phyloP scores from a whole-genome alignment of 257 asterid species.

The Solanum chilense region DNA sequence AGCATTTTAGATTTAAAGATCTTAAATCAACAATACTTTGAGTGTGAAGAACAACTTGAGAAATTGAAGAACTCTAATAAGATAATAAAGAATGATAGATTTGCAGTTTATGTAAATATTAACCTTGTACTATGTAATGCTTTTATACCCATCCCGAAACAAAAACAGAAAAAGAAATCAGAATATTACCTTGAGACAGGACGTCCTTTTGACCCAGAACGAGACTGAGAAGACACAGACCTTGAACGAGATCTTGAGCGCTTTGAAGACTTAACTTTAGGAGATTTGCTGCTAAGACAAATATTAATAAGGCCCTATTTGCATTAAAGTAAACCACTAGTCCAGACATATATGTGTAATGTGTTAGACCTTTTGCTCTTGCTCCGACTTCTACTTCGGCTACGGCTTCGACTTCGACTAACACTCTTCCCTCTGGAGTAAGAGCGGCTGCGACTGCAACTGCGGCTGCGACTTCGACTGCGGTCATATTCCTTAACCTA shows the following conservation, averaged over 20 bases:
- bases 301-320: neutral
- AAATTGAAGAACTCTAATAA: neutral
- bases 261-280: slow-evolving; percentile 58
- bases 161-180: slow-evolving; percentile 5
- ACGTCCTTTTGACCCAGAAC: slow-evolving; percentile 44
- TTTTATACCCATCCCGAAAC: neutral
- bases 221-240: slow-evolving; percentile 28
- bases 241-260: slow-evolving; percentile 65
- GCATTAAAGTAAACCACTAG: neutral
- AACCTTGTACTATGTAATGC: neutral
- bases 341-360: neutral
- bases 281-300: slow-evolving; percentile 69
- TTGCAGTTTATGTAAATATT: neutral
- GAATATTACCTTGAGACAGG: slow-evolving; percentile 52
- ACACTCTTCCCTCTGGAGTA: slow-evolving; percentile 61
- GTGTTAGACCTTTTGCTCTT: slow-evolving; percentile 61
- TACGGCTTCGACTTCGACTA: slow-evolving; percentile 51
- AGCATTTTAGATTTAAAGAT: neutral
- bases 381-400: slow-evolving; percentile 74
- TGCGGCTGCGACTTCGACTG: slow-evolving; percentile 59
- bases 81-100: neutral
- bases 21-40: neutral
- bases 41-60: neutral
- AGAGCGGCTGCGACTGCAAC: slow-evolving; percentile 47
- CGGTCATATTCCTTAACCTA: slow-evolving; percentile 87